These are phyloP conservation scores for Blastocystis sp. DNA, from an alignment of 352 stramenopile genomes.

Conservation along the genomic window DNA sequence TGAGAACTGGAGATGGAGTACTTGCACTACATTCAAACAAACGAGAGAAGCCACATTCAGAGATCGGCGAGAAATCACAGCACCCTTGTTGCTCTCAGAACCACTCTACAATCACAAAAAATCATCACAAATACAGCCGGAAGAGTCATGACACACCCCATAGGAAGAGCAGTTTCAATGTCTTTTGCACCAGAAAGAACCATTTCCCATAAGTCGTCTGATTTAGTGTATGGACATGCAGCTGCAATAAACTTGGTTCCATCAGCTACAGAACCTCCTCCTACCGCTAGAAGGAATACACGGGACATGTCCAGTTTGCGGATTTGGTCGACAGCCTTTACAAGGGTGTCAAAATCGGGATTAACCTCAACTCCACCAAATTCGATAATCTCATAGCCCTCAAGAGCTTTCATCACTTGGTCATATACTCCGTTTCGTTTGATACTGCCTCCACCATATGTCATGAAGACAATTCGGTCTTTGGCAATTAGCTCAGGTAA, in stretches of 20 bases:
- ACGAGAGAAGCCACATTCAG: not conserved
- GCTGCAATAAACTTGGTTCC: slow-evolving; percentile 34
- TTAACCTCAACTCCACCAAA: slow-evolving; percentile 58
- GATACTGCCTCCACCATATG: slow-evolving; percentile 42
- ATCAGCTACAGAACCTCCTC: slow-evolving; percentile 47
- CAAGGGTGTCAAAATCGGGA: slow-evolving; percentile 58
- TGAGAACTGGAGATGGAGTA: not conserved
- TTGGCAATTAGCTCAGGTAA: not conserved
- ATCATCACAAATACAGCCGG: not conserved
- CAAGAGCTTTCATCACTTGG: slow-evolving; percentile 52
- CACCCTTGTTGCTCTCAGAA: slow-evolving; percentile 1
- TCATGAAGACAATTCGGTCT: slow-evolving; percentile 11
- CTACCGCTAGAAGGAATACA: slow-evolving; percentile 31
- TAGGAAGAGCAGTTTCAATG: not conserved
- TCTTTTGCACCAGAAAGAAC: not conserved
- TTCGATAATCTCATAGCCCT: slow-evolving; percentile 52
- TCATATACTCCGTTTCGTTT: slow-evolving; percentile 61
- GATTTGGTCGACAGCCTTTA: slow-evolving; percentile 26
- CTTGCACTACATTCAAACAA: not conserved
- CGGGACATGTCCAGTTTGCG: not conserved
- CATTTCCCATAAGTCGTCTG: not conserved
- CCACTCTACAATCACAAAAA: not conserved
- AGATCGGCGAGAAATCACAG: slow-evolving; percentile 1
- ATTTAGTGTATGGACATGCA: not conserved
- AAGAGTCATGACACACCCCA: slow-evolving; percentile 36